Evolutionary conservation across 2,329 filamentous ascomycete genomes (phyloP), one percentile per base, ranked within the genome.

Genomic region (Grosmannia huntii): DNA sequence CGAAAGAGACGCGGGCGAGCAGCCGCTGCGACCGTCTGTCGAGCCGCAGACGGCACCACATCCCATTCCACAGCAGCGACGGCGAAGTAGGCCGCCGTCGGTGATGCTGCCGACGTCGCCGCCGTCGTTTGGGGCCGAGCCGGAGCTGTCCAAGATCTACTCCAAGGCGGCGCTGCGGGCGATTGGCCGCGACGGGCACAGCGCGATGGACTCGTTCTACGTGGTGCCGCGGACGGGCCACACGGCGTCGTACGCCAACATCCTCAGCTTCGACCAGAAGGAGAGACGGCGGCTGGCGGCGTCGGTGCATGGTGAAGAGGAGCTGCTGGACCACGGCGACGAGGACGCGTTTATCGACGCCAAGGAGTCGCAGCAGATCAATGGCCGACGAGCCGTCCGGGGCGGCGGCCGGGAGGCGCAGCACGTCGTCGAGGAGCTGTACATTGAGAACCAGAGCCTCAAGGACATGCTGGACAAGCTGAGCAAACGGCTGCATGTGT

Each of bases 311-410:
- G 25, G 36, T 11, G 57, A 75, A n/a, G 80, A 65, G 25, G 65
- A 64, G 14, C 62, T 65, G 41, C 65, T 72, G 60, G 73, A 80
- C 3, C 81, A 84, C n/a, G 81, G 86, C 33, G 83, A 82, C 36
- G 86, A 90, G 33, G 90, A 95, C 59, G 89, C 92, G 67, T 96
- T 96, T 69, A 89, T 95, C 23, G 91, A 96, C 69, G 92, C 91
- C 0, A 78, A 81, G 57, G 90, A 92, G 72, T 85, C 81, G 6
- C 75, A 76, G 25, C 25, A 21, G 53, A n/a, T 56, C 25, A 33
- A 44, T 3, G 31, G 41, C 6, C 57, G 52, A 55, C 31, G 60
- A 27, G 44, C 4, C 19, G 2, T 27, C 16, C 27, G 16, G 1
- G 19, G 72, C 38, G 75, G 68, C 25, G 70, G 70, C 7, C 73